Conservation (phyloP, 306 rosid species). For the Aeschynomene evenia region DNA sequence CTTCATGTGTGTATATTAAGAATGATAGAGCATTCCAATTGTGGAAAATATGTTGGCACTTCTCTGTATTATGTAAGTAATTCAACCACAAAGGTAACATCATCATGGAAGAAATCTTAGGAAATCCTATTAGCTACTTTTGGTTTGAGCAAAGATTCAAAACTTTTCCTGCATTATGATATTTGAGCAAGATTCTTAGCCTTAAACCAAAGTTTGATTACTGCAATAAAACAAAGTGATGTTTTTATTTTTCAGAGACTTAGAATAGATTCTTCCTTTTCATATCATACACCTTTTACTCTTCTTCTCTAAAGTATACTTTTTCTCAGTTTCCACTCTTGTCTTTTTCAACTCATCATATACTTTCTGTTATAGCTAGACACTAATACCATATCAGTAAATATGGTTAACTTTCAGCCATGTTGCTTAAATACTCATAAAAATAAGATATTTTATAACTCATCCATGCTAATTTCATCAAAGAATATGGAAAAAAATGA, state of each 20-base stretch:
- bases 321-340: conserved; percentile 29
- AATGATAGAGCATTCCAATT: conserved; percentile 40
- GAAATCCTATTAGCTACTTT: background rate
- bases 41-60: conserved; percentile 30
- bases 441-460: too few relatives aligned
- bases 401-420: too few relatives aligned
- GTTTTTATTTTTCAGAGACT: conserved; percentile 32
- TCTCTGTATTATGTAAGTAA: conserved; percentile 44
- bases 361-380: background rate
- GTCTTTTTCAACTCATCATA: conserved; percentile 20
- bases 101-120: conserved; percentile 19
- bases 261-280: conserved; percentile 76
- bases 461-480: background rate
- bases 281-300: conserved; percentile 52
- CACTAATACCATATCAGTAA: too few relatives aligned
- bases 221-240: conserved; percentile 17
- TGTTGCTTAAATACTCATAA: too few relatives aligned
- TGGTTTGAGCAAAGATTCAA: conserved; percentile 33
- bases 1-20: conserved; percentile 43
- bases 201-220: conserved; percentile 30
- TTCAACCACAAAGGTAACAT: conserved; percentile 35
- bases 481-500: background rate
- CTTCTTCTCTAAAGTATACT: conserved; percentile 49
- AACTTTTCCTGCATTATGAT: conserved; percentile 46
- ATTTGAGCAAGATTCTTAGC: conserved; percentile 60